Conservation (phyloP, 177 flowering plant genomes). For the Tripterygium wilfordii region DNA sequence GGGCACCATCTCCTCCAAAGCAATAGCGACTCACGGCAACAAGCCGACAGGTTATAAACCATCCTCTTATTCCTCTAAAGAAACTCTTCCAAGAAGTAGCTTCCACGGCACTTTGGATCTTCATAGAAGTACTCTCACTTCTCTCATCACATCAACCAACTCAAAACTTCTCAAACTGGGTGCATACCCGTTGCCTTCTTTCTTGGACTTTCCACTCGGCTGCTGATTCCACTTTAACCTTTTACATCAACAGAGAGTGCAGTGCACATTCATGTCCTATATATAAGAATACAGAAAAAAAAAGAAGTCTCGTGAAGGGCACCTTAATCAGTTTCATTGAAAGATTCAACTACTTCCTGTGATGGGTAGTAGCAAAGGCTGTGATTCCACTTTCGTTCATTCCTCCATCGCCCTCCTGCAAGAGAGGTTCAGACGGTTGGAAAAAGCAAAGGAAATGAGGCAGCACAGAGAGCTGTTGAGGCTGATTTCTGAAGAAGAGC, state of each 20-base stretch:
- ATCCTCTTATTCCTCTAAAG: conserved; percentile 14
- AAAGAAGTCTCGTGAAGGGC: too few species aligned
- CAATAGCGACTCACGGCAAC: conserved; percentile 2
- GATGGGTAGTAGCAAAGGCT: conserved; percentile 23
- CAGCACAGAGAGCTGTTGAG: conserved; percentile 22
- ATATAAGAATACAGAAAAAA: too few species aligned
- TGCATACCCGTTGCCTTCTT: conserved; percentile 14
- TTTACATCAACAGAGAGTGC: conserved; percentile 6
- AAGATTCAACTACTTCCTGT: neutral
- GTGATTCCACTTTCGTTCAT: conserved; percentile 8
- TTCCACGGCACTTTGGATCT: conserved; percentile 20
- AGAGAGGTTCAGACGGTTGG: conserved; percentile 36
- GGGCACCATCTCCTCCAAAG: conserved; percentile 14
- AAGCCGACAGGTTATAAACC: conserved; percentile 12
- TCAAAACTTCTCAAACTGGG: conserved; percentile 5
- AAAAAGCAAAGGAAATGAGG: conserved; percentile 32
- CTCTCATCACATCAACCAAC: conserved; percentile 13
- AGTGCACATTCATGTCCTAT: neutral
- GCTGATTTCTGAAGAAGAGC: conserved; percentile 15
- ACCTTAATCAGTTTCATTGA: neutral
- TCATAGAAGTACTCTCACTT: conserved; percentile 7
- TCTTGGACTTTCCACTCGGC: conserved; percentile 20
- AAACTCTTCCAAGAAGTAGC: conserved; percentile 18
- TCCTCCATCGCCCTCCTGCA: conserved; percentile 35
- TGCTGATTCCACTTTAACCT: conserved; percentile 11